A percentile compares a stretch with the other conserved stretches of the same genome.
phyloP scores from a whole-genome alignment of 2,329 filamentous ascomycete species.

The Shiraia bambusicola region DNA sequence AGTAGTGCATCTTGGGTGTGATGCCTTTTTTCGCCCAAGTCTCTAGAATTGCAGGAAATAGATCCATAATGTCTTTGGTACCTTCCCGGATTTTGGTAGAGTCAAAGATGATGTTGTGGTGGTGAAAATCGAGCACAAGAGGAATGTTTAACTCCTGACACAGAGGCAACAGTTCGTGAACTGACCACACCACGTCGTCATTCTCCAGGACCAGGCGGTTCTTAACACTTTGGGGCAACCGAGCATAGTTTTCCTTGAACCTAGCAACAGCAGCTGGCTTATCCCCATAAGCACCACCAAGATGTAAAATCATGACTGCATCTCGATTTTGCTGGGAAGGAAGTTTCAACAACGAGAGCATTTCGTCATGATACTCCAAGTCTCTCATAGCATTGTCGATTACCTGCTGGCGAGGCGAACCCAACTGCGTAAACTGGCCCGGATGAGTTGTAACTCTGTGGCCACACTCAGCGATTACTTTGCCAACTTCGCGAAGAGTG shows the following conservation, averaged over 20 bases:
- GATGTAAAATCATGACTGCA: conserved; percentile 91
- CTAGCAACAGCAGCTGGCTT: conserved; percentile 76
- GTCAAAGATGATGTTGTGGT: conserved; percentile 93
- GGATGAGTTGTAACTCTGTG: conserved; percentile 90
- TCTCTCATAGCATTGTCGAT: conserved; percentile 77
- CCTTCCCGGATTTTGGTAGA: conserved; percentile 72
- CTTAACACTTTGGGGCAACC: conserved; percentile 69
- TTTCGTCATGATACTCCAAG: conserved; percentile 82
- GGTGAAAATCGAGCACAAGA: conserved; percentile 87
- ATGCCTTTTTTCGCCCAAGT: conserved; percentile 86
- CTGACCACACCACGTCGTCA: conserved; percentile 89
- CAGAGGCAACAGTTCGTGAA: conserved; percentile 84
- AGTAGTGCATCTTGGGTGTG: conserved; percentile 96
- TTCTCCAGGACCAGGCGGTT: conserved; percentile 86
- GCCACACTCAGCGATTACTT: conserved; percentile 72
- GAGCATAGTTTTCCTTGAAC: conserved; percentile 73
- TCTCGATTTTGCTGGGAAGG: conserved; percentile 78
- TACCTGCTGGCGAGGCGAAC: conserved; percentile 76
- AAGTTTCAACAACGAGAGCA: conserved; percentile 75
- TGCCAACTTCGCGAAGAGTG: conserved; percentile 73
- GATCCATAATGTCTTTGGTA: conserved; percentile 73
- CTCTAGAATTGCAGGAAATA: conserved; percentile 75
- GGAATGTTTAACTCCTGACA: conserved; percentile 96
- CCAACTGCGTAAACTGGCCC: conserved; percentile 86
- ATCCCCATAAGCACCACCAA: conserved; percentile 88